Evolutionary conservation across 768 basidiomycete genomes (phyloP), one percentile per base, ranked within the genome.

Genomic region (Postia placenta): DNA sequence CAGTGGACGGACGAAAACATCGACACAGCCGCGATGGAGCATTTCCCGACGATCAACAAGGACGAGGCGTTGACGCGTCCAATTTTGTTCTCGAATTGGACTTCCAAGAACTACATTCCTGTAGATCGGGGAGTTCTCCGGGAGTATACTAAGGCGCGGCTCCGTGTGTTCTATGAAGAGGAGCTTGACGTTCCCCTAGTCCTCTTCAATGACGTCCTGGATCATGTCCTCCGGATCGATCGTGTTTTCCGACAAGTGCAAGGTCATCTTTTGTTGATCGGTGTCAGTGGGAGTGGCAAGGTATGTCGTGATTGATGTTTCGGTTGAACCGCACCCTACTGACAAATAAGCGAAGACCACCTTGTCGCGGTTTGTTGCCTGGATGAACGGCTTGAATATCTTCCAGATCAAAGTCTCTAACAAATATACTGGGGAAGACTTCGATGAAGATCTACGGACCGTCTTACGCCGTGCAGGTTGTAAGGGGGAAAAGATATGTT

Each of bases 381-480:
- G 96, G 96, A 97, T 99, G 85, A 99, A 99, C 59, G 96, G 96
- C 38, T 73, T 99, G 47, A 96, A 90, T 63, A 94, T 99, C 56
- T 99, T 96, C 79, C 96, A 99, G 65, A 96, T 99, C 76, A 98
- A 98, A 64, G 96, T 98, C 3, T 97, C 95, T 20, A 99, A 98
- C 74, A 95, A 93, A 64, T 99, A 99, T 65, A 96, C 92, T 1
- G 94, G 91, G 20, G 94, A 95, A 14, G 96, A 99, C 66, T 99
- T 99, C 59, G 96, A 99, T 57, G 95, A 99, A 55, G 96, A 99
- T 65, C 74, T 99, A 39, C 84, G 96, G 36, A 90, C 83, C 0
- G 96, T 99, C 4, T 82, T 99, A 30, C 90, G 96, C 38, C 86
- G 96, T 28, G 76, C 95, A 5, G 96, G 96, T 5, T 97, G 93